A percentile compares a stretch with the other conserved stretches of the same genome.
Conservation (phyloP, 768 basidiomycete species). For the Pulveroboletus sp. region DNA sequence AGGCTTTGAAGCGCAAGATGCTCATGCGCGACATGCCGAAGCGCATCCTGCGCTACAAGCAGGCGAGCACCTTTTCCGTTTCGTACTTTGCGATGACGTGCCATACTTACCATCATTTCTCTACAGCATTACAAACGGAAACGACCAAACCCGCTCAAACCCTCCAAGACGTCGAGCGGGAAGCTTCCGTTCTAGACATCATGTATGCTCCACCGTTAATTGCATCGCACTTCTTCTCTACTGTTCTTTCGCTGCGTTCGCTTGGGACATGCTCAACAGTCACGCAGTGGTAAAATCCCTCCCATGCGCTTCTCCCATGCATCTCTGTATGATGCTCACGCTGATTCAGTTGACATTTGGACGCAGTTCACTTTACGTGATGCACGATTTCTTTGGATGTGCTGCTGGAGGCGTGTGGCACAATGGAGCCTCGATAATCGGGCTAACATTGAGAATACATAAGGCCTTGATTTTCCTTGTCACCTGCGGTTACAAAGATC, state of each 20-base stretch:
- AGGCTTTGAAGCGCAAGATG: slow-evolving; percentile 45
- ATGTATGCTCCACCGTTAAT: slow-evolving; percentile 6
- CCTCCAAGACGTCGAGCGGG: slow-evolving; percentile 41
- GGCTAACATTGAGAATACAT: too few relatives aligned
- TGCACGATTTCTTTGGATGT: neutral
- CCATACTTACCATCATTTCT: neutral
- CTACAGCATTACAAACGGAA: slow-evolving; percentile 34
- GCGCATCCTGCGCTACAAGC: slow-evolving; percentile 63
- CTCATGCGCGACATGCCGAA: slow-evolving; percentile 68
- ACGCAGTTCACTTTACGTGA: neutral
- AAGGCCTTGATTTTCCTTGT: neutral
- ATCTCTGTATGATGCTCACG: neutral
- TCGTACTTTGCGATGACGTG: neutral
- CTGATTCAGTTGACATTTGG: neutral
- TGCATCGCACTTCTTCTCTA: neutral
- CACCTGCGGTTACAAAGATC: neutral
- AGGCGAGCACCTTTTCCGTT: slow-evolving; percentile 39
- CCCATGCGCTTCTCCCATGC: too few relatives aligned
- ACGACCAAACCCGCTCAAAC: slow-evolving; percentile 57
- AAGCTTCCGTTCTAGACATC: slow-evolving; percentile 58
- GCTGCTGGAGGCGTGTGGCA: too few relatives aligned
- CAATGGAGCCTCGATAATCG: too few relatives aligned
- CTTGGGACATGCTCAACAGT: neutral
- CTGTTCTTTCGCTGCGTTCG: neutral
- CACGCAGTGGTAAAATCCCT: neutral